A percentile compares a stretch with the other conserved stretches of the same genome.
Conservation (phyloP, 139 green algal species). For the Ettlia oleoabundans region DNA sequence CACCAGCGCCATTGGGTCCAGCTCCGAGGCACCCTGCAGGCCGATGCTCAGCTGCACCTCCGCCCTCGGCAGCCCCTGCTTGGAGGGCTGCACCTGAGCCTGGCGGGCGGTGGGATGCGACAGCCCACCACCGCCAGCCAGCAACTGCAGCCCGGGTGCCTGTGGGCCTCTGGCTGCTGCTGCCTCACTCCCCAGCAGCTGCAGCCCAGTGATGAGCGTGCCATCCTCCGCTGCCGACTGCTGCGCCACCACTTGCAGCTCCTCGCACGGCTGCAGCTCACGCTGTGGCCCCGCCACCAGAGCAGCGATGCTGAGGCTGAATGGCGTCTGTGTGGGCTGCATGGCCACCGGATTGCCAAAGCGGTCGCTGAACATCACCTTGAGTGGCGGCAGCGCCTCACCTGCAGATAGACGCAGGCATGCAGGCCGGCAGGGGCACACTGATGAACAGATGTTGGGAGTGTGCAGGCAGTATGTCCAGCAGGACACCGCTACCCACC, state of each 20-base stretch:
- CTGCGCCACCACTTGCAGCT: conserved; percentile 31
- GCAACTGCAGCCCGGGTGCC: background rate
- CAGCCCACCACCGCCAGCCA: background rate
- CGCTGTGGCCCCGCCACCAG: background rate
- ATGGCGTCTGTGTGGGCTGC: background rate
- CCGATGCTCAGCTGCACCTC: conserved; percentile 27
- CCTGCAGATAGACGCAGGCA: conserved; percentile 1
- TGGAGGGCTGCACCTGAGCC: conserved; percentile 19
- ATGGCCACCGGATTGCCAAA: conserved; percentile 58
- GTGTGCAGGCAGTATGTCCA: background rate
- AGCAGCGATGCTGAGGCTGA: background rate
- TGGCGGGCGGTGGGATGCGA: conserved; percentile 21
- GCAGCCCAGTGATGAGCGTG: conserved; percentile 7
- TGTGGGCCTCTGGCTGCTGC: background rate
- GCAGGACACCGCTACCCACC: background rate
- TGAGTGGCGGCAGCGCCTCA: conserved; percentile 65
- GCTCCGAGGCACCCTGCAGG: background rate
- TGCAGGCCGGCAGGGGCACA: no score
- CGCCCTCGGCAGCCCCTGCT: conserved; percentile 15
- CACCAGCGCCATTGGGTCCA: conserved; percentile 36
- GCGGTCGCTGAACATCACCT: conserved; percentile 55
- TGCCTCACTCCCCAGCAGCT: conserved; percentile 20
- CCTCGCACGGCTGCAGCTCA: conserved; percentile 36
- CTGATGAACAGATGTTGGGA: background rate
- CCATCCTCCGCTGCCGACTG: conserved; percentile 32